Base-by-base conservation (phyloP, 1,139 yeast genomes). In the Pichia sp. region DNA sequence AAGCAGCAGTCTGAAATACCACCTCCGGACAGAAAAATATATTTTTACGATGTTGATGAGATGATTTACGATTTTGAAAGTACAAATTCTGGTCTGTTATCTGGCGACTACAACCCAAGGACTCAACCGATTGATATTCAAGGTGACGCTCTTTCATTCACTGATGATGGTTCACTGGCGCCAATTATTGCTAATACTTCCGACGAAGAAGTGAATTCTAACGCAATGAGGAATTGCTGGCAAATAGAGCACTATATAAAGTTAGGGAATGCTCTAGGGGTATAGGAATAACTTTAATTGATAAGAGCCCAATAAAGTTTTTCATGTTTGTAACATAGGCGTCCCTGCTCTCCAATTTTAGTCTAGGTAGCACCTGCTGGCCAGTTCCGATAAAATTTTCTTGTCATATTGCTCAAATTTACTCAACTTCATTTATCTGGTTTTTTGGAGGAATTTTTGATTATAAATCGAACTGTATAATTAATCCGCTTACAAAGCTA, bases 81-180 rank as follows among this genome's bases (percentile, higher is more conserved):
- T 11, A 40, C 46, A 7, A 43, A 48, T n/a, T 41, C 44, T 6
- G 49, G 50, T 2, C 32, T 46, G 4, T 39, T 49, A 23, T 44
- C 49, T 11, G 3, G 23, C 9, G 52, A 49, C 37, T 45, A 41
- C 38, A 40, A 42, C 29, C 37, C 41, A 7, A 35, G 43, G 5
- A 3, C 9, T 3, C 11, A 16, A 32, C 11, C 32, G 16, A 5
- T 28, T 3, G 10, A 36, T 23, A 23, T 39, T 5, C 11, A 16
- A 5, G 33, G 28, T 8, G 35, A 35, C 23, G 7, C 33, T n/a
- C 32, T 34, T 3, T 23, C 16, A 31, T 8, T 8, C 10, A 31
- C 2, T 8, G 7, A 7, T 9, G 29, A 33, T 32, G 32, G 1
- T 16, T 32, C 16, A 6, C 11, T 26, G 7, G n/a, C 27, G n/a